phyloP scores from a whole-genome alignment of 176 grass and related monocot species.

The Oryza nivara region DNA sequence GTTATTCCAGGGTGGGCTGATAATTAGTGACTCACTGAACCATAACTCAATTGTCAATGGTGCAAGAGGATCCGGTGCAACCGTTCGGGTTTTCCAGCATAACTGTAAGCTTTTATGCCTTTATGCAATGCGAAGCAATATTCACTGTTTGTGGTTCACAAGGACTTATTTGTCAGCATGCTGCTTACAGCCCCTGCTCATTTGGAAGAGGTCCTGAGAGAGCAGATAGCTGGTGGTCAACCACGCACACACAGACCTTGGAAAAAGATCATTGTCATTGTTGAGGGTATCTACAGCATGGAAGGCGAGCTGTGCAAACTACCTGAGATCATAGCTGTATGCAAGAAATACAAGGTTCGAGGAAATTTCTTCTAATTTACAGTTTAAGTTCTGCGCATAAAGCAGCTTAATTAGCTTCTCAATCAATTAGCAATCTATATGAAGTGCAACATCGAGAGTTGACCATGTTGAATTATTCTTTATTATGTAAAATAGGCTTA shows the following conservation, averaged over 20 bases:
- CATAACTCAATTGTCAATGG: constrained; percentile 94
- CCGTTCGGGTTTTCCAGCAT: constrained; percentile 82
- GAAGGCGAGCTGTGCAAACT: constrained; percentile 91
- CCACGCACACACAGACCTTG: constrained; percentile 75
- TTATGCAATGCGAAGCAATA: neutral
- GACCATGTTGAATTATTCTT: constrained; percentile 19
- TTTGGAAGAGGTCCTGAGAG: constrained; percentile 81
- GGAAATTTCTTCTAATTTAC: constrained; percentile 31
- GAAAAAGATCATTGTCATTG: constrained; percentile 95
- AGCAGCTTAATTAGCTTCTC: constrained; percentile 16
- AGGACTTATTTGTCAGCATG: neutral
- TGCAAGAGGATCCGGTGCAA: constrained; percentile 71
- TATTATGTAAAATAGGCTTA: constrained; percentile 58
- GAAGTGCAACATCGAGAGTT: neutral
- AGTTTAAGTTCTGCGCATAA: neutral
- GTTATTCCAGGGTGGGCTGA: constrained; percentile 64
- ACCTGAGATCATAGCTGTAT: constrained; percentile 82
- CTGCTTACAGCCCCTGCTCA: constrained; percentile 63
- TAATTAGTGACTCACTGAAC: constrained; percentile 86
- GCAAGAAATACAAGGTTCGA: constrained; percentile 88
- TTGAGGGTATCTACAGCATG: constrained; percentile 93
- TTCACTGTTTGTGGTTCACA: constrained; percentile 1
- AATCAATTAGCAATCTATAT: neutral
- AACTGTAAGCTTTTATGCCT: constrained; percentile 59
- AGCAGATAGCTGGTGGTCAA: constrained; percentile 83